A percentile compares a stretch with the other conserved stretches of the same genome.
Evolutionary conservation across 345 rosid species (phyloP).

Genomic region (Euphorbia tirucalli): DNA sequence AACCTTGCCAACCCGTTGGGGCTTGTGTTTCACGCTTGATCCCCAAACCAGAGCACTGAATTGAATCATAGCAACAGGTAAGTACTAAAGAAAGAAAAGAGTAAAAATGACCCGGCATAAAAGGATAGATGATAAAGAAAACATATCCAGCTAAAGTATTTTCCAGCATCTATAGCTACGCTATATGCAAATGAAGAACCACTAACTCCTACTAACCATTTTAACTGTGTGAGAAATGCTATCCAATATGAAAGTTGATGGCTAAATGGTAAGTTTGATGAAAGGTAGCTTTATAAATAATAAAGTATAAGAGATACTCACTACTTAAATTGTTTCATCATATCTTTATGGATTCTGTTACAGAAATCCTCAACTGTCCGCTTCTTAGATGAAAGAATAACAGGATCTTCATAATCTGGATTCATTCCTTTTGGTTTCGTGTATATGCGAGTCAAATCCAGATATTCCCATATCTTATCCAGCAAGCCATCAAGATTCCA

Average conservation of each 20-base stretch:
- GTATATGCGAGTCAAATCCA: constrained; percentile 81
- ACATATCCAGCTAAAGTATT: neutral
- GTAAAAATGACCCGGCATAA: neutral
- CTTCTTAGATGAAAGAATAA: constrained; percentile 79
- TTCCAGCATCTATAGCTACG: neutral
- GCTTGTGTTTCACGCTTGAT: constrained; percentile 96
- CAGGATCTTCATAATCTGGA: constrained; percentile 97
- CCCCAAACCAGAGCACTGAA: constrained; percentile 97
- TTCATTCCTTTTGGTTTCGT: constrained; percentile 97
- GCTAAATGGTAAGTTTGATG: neutral
- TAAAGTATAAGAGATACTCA: constrained; percentile 39
- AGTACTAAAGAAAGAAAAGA: neutral
- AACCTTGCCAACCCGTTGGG: constrained; percentile 99
- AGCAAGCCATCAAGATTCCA: constrained; percentile 97
- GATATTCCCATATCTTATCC: constrained; percentile 93
- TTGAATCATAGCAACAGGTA: constrained; percentile 29
- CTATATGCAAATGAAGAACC: neutral
- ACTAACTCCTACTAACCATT: neutral
- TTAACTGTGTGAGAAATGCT: no score
- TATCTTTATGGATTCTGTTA: constrained; percentile 81
- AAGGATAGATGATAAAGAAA: no score
- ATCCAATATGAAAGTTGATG: neutral
- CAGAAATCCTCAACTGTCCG: constrained; percentile 94
- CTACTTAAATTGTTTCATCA: constrained; percentile 93
- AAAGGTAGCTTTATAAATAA: neutral